phyloP scores from a whole-genome alignment of 345 rosid species.

The Nephelium lappaceum region DNA sequence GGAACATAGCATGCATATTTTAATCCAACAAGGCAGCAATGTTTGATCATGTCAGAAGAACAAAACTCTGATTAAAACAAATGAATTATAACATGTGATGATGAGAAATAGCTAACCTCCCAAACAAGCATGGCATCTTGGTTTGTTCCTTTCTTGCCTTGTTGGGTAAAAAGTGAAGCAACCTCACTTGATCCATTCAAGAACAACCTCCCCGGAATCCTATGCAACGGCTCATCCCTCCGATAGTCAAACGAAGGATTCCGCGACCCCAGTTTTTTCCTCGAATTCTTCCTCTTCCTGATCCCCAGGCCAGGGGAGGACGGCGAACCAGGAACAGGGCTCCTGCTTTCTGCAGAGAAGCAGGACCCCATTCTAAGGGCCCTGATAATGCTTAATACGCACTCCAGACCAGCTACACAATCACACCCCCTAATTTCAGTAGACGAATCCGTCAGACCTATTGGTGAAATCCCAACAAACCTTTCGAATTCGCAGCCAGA shows the following conservation, averaged over 20 bases:
- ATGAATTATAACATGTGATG: background rate
- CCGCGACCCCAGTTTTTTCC: conserved; percentile 57
- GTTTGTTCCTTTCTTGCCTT: conserved; percentile 98
- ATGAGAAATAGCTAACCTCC: conserved; percentile 68
- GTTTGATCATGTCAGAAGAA: conserved; percentile 18
- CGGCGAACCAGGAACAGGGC: conserved; percentile 85
- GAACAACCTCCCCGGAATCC: conserved; percentile 79
- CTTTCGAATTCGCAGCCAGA: conserved; percentile 26
- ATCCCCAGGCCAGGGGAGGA: conserved; percentile 61
- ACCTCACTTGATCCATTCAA: conserved; percentile 80
- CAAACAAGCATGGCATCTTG: conserved; percentile 99
- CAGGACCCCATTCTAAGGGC: conserved; percentile 99
- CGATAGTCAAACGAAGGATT: conserved; percentile 64
- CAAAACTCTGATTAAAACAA: conserved; percentile 4
- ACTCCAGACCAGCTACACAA: conserved; percentile 89
- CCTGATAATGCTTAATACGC: conserved; percentile 88
- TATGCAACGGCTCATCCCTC: conserved; percentile 70
- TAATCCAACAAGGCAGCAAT: conserved; percentile 1
- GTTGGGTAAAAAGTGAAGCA: conserved; percentile 87
- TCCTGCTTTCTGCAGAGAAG: conserved; percentile 92
- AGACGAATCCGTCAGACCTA: conserved; percentile 60
- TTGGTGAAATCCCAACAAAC: conserved; percentile 23
- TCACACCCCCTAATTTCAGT: conserved; percentile 57
- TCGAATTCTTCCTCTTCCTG: conserved; percentile 71
- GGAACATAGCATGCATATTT: conserved; percentile 1